Evolutionary conservation across 108 stramenopile genomes (phyloP).

Genomic region (Cylindrotheca closterium): DNA sequence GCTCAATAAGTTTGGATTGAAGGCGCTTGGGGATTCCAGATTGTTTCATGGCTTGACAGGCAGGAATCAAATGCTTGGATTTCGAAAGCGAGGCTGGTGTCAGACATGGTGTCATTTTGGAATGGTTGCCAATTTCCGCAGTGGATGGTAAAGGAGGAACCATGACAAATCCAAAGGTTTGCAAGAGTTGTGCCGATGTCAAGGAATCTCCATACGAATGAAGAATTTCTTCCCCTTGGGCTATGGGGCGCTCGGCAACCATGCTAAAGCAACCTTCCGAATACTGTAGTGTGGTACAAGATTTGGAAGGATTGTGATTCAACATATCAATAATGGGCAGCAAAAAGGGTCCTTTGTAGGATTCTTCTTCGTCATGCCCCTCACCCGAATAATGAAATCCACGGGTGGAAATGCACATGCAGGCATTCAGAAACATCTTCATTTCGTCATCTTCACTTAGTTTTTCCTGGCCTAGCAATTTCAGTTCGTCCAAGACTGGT

Average conservation of each 20-base stretch:
- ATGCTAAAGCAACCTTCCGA: conserved; percentile 46
- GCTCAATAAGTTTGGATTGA: conserved; percentile 6
- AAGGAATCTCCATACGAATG: conserved; percentile 74
- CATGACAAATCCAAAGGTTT: conserved; percentile 83
- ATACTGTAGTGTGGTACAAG: conserved; percentile 60
- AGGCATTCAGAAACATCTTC: conserved; percentile 50
- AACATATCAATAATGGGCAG: conserved; percentile 81
- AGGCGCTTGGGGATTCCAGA: conserved; percentile 29
- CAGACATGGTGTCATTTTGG: not conserved
- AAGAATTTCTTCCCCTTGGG: conserved; percentile 60
- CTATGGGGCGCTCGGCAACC: conserved; percentile 72
- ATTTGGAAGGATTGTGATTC: conserved; percentile 59
- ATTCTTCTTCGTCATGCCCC: not conserved
- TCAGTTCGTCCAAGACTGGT: conserved; percentile 52
- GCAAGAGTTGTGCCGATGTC: conserved; percentile 67
- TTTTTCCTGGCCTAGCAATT: conserved; percentile 6
- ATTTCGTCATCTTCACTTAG: conserved; percentile 23
- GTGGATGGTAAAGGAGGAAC: conserved; percentile 15
- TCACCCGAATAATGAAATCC: conserved; percentile 56
- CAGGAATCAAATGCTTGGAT: conserved; percentile 40
- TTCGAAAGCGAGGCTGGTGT: conserved; percentile 13
- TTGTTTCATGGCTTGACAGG: conserved; percentile 36
- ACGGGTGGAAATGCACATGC: conserved; percentile 73
- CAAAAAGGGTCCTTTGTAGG: conserved; percentile 61
- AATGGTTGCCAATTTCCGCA: not conserved